A percentile compares a stretch with the other conserved stretches of the same genome.
These are phyloP conservation scores for Alternaria longipes DNA, from an alignment of 2,329 filamentous ascomycete genomes.

Conservation along the genomic window DNA sequence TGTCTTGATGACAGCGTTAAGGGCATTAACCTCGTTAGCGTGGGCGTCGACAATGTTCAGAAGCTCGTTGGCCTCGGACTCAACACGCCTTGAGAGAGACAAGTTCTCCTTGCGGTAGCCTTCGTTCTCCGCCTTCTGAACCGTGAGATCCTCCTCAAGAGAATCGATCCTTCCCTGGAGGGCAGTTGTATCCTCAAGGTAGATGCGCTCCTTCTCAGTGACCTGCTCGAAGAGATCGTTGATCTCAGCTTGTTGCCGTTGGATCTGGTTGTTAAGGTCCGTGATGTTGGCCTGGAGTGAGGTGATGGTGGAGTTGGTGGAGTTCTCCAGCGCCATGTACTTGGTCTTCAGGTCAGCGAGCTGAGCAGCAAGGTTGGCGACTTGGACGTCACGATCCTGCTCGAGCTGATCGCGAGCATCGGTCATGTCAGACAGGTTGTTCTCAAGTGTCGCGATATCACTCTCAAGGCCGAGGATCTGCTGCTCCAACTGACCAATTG, in stretches of 20 bases:
- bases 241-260: slow-evolving; percentile 51
- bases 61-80: slow-evolving; percentile 40
- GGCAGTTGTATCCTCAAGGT: slow-evolving; percentile 40
- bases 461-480: slow-evolving; percentile 49
- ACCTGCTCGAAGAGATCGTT: slow-evolving; percentile 43
- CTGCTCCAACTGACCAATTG: slow-evolving; percentile 44
- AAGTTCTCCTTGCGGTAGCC: slow-evolving; percentile 39
- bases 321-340: slow-evolving; percentile 43
- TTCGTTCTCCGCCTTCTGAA: slow-evolving; percentile 35
- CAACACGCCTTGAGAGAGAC: slow-evolving; percentile 41
- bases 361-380: slow-evolving; percentile 47
- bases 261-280: slow-evolving; percentile 53
- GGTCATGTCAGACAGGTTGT: slow-evolving; percentile 33
- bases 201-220: slow-evolving; percentile 33
- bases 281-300: slow-evolving; percentile 51
- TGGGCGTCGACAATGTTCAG: slow-evolving; percentile 41
- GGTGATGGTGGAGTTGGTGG: slow-evolving; percentile 42
- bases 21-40: slow-evolving; percentile 42
- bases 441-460: slow-evolving; percentile 39
- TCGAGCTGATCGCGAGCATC: slow-evolving; percentile 46
- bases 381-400: slow-evolving; percentile 42
- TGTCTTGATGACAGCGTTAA: slow-evolving; percentile 49
- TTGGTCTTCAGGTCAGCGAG: slow-evolving; percentile 46
- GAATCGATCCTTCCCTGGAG: slow-evolving; percentile 35
- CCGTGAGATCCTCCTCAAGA: slow-evolving; percentile 33